Conservation (phyloP, 2,329 filamentous ascomycete species). For the Fusarium fracticaudum region DNA sequence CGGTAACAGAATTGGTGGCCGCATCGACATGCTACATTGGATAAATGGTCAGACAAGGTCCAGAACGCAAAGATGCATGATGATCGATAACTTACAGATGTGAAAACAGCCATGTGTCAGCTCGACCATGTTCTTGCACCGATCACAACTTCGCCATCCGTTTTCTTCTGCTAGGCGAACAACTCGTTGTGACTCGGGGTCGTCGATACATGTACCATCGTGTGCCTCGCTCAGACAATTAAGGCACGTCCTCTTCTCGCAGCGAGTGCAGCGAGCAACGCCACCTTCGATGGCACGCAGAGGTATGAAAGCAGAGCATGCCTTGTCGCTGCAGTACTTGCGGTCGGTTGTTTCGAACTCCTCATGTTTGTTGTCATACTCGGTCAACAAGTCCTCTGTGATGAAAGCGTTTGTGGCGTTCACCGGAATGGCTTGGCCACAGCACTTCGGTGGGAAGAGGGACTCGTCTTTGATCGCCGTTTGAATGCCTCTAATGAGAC, state of each 20-base stretch:
- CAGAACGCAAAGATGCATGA: too few relatives aligned
- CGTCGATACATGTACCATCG: neutral
- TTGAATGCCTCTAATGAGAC: neutral
- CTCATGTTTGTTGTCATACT: rapidly evolving
- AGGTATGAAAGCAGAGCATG: neutral
- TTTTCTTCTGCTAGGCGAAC: rapidly evolving
- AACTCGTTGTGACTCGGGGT: neutral
- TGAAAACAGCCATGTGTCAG: rapidly evolving
- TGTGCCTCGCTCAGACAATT: neutral
- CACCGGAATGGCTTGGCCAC: rapidly evolving
- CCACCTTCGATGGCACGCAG: neutral
- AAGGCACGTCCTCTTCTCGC: rapidly evolving
- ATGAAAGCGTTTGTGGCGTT: rapidly evolving
- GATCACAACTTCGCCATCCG: rapidly evolving
- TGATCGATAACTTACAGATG: neutral
- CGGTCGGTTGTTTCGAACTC: rapidly evolving
- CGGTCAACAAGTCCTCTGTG: rapidly evolving
- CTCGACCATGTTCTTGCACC: neutral
- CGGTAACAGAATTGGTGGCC: neutral
- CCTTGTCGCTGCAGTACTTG: rapidly evolving
- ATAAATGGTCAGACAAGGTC: too few relatives aligned
- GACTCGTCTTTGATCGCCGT: neutral
- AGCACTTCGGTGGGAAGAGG: rapidly evolving
- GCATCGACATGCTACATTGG: neutral
- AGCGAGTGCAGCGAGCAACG: neutral